Conservation (phyloP, 495 filamentous ascomycete species). For the Chaetomium tenue region DNA sequence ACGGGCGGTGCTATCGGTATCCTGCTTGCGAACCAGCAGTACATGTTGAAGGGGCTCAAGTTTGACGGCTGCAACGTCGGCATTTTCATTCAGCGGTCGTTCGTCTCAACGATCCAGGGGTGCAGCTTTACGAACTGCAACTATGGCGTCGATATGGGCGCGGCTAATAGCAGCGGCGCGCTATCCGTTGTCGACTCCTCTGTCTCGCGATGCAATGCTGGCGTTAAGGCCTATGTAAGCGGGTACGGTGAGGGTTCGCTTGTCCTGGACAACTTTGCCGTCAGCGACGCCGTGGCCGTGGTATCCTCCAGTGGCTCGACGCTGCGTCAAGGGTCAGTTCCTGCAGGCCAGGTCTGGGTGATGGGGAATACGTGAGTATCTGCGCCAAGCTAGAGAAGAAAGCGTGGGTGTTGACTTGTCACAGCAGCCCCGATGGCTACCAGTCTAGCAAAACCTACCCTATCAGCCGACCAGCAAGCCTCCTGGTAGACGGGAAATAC, state of each 20-base stretch:
- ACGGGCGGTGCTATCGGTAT: slow-evolving; percentile 52
- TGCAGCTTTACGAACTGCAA: slow-evolving; percentile 50
- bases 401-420: slow-evolving; percentile 3
- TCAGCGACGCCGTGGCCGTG: slow-evolving; percentile 24
- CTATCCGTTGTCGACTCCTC: slow-evolving; percentile 52
- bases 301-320: slow-evolving; percentile 24
- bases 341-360: slow-evolving; percentile 28
- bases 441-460: slow-evolving; percentile 35
- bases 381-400: background rate
- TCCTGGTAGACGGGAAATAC: slow-evolving; percentile 38
- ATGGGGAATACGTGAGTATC: slow-evolving; percentile 32
- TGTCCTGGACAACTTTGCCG: slow-evolving; percentile 52
- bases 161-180: slow-evolving; percentile 41
- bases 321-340: slow-evolving; percentile 25
- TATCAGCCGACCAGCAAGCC: slow-evolving; percentile 28
- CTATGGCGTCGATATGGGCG: slow-evolving; percentile 55
- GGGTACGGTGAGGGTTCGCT: slow-evolving; percentile 49
- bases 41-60: slow-evolving; percentile 49
- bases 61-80: slow-evolving; percentile 42
- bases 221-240: slow-evolving; percentile 43
- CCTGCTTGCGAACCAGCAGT: slow-evolving; percentile 51
- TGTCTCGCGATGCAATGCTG: slow-evolving; percentile 46
- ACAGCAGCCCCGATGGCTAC: slow-evolving; percentile 31
- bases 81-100: slow-evolving; percentile 26
- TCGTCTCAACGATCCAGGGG: slow-evolving; percentile 35